Base-by-base conservation (phyloP, 805 yeast genomes). In the Hanseniaspora mollemarum region DNA sequence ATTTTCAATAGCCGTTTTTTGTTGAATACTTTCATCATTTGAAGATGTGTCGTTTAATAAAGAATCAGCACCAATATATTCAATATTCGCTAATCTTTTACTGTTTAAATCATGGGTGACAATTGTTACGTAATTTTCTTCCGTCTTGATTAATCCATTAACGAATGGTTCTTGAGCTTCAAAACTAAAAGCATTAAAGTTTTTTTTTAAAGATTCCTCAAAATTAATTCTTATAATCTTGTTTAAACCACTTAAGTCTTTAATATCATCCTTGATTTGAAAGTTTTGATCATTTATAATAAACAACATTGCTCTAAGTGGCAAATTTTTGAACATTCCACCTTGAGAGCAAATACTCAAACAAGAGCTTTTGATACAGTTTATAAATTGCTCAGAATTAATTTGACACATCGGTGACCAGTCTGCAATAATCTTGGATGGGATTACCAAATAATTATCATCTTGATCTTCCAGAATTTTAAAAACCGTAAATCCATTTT, bases 51-150 rank as follows among this genome's bases (percentile, higher is more conserved):
- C 51, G 15, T 22, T 28, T 37, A 52, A 24, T 5, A 46, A 52
- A 59, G 55, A 51, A 39, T 79, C 83, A 49, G 85, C 95, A 32
- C 81, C 86, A 38, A 92, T 77, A 2, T 84, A 76, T 3, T 71
- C 60, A 39, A 92, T 85, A 1, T 69, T 71, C 1, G 95, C 96
- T 41, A 81, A 79, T 54, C 97, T 74, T 13, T 81, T 74, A 28
- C 85, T 78, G 39, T 86, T 80, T 48, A 92, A 67, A 61, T 92
- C 98, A 57, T 86, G 94, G 36, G 86, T 74, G 1, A 92, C 92
- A 32, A 72, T 72, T 19, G 97, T 97, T 56, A 90, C 65, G 53
- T 82, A 84, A 51, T 76, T 81, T 28, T 87, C 82, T 49, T 73
- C 73, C 1, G 81, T 81, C 46, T 72, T 75, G 1, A 92, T 78